These are phyloP conservation scores for Echium plantagineum DNA, from an alignment of 257 asterid species.

Conservation along the genomic window DNA sequence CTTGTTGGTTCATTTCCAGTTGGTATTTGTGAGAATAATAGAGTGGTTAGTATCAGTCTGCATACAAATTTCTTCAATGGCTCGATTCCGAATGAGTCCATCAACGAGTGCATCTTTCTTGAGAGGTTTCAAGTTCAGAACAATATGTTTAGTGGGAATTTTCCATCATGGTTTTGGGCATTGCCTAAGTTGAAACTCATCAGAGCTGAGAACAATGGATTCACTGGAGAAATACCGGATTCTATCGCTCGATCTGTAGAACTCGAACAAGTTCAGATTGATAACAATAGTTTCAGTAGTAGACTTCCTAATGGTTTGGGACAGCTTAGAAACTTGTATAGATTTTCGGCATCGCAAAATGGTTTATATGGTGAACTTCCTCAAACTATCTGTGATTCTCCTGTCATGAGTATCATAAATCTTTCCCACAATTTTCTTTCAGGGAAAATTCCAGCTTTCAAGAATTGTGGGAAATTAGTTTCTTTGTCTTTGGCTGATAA, in stretches of 20 bases:
- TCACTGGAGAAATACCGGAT: conserved; percentile 69
- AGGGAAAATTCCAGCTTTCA: conserved; percentile 57
- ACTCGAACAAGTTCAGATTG: conserved; percentile 85
- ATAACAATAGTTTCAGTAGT: conserved; percentile 55
- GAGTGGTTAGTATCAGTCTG: conserved; percentile 41
- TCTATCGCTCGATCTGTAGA: conserved; percentile 55
- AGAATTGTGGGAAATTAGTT: conserved; percentile 49
- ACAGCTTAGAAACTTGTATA: conserved; percentile 43
- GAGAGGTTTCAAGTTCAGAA: conserved; percentile 82
- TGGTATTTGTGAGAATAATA: conserved; percentile 47
- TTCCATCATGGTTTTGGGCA: conserved; percentile 65
- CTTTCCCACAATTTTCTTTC: conserved; percentile 58
- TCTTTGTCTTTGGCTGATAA: conserved; percentile 66
- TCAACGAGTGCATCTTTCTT: conserved; percentile 39
- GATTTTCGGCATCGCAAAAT: conserved; percentile 68
- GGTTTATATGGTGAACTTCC: conserved; percentile 67
- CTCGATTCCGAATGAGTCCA: conserved; percentile 35
- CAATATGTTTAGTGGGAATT: conserved; percentile 51
- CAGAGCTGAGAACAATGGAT: conserved; percentile 71
- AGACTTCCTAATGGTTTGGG: conserved; percentile 60
- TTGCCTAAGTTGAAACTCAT: conserved; percentile 58
- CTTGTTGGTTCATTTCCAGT: conserved; percentile 56
- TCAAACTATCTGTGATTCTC: conserved; percentile 71
- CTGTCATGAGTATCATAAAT: conserved; percentile 69
- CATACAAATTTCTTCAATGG: conserved; percentile 61